These are phyloP conservation scores for Colletotrichum chlorophyti DNA, from an alignment of 2,329 filamentous ascomycete species.

Conservation along the genomic window DNA sequence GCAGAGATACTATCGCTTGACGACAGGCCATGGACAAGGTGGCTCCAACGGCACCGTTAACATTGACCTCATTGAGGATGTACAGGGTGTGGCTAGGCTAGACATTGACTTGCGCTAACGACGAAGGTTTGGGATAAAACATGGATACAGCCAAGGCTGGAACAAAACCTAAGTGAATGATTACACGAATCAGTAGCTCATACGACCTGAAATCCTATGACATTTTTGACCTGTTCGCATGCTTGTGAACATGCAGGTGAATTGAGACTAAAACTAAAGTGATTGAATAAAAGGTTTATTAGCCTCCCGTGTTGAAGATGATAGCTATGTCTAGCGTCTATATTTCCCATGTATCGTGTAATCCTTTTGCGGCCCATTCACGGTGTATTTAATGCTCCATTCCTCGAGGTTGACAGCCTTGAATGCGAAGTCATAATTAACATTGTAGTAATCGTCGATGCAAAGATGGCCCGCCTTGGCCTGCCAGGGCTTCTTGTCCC, in stretches of 20 bases:
- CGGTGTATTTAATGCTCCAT: constrained; percentile 69
- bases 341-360: constrained; percentile 67
- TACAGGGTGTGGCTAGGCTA: constrained; percentile 44
- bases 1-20: constrained; percentile 18
- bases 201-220: too few species aligned
- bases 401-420: constrained; percentile 60
- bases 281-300: too few species aligned
- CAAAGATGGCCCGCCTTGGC: constrained; percentile 75
- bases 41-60: constrained; percentile 33
- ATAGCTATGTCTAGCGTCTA: constrained; percentile 43
- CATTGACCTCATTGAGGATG: constrained; percentile 42
- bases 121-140: background rate
- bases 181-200: background rate
- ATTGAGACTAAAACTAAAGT: too few species aligned
- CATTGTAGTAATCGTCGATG: constrained; percentile 74
- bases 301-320: too few species aligned
- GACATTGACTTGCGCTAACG: constrained; percentile 43
- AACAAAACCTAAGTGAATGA: background rate
- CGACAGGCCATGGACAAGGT: constrained; percentile 20
- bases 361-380: constrained; percentile 77
- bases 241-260: too few species aligned
- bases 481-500: constrained; percentile 57
- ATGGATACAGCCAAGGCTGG: background rate
- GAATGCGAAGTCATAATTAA: constrained; percentile 72
- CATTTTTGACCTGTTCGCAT: too few species aligned